A percentile compares a stretch with the other conserved stretches of the same genome.
Evolutionary conservation across 805 yeast genomes (phyloP).

Genomic region (Wickerhamiella siamensis): DNA sequence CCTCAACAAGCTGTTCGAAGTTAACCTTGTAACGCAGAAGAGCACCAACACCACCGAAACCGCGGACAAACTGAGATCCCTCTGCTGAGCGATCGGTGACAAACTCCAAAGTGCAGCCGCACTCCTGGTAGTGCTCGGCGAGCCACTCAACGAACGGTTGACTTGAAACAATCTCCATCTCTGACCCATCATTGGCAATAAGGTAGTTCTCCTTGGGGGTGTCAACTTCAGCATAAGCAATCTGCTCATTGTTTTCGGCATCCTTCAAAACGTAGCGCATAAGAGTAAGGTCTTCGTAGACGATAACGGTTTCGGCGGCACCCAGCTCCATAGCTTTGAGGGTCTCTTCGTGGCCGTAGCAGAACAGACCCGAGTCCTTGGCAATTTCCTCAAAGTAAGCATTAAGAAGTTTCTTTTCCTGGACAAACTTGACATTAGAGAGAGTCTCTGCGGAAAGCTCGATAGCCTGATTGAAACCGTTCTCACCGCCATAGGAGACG

Average conservation of each 20-base stretch:
- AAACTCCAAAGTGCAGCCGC: slow-evolving; percentile 91
- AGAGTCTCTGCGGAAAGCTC: slow-evolving; percentile 94
- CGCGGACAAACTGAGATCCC: slow-evolving; percentile 96
- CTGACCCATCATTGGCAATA: slow-evolving; percentile 79
- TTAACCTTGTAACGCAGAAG: slow-evolving; percentile 89
- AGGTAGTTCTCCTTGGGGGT: slow-evolving; percentile 62
- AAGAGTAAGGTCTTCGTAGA: slow-evolving; percentile 79
- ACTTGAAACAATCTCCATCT: slow-evolving; percentile 80
- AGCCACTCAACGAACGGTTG: slow-evolving; percentile 89
- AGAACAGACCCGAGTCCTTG: slow-evolving; percentile 92
- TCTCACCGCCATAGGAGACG: slow-evolving; percentile 97
- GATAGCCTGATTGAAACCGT: slow-evolving; percentile 98
- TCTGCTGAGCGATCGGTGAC: slow-evolving; percentile 94
- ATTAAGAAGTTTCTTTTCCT: slow-evolving; percentile 90
- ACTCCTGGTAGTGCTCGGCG: slow-evolving; percentile 87
- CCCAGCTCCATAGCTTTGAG: slow-evolving; percentile 92
- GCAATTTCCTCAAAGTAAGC: slow-evolving; percentile 93
- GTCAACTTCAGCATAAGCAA: slow-evolving; percentile 59
- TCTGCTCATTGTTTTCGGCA: slow-evolving; percentile 60
- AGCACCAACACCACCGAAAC: slow-evolving; percentile 99
- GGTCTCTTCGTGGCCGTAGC: slow-evolving; percentile 95
- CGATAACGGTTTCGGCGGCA: slow-evolving; percentile 86
- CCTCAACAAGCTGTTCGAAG: slow-evolving; percentile 88
- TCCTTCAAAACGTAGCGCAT: slow-evolving; percentile 75
- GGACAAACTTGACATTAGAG: slow-evolving; percentile 93